Conservation (phyloP, 2,329 filamentous ascomycete species). For the Alternaria ventricosa region DNA sequence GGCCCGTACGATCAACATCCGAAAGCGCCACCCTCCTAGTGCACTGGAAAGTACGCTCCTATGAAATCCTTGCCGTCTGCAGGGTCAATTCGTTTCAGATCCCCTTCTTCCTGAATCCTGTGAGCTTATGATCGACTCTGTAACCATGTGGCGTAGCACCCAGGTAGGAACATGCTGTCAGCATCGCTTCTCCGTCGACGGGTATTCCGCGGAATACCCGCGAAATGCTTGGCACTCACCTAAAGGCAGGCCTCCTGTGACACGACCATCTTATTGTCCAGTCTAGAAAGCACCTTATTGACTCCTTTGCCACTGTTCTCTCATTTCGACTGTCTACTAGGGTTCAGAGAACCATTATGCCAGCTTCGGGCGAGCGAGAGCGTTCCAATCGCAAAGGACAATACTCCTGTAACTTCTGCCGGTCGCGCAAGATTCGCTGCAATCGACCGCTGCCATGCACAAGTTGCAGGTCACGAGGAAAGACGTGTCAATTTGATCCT, state of each 20-base stretch:
- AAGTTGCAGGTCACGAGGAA: conserved; percentile 31
- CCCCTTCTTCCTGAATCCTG: not conserved
- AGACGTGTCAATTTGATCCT: conserved; percentile 20
- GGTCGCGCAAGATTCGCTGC: conserved; percentile 37
- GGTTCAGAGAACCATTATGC: not conserved
- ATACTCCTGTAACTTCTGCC: conserved; percentile 35
- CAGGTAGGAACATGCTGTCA: not conserved
- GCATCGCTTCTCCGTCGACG: not conserved
- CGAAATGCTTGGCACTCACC: not conserved
- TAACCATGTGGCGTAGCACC: not conserved
- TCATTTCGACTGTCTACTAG: not conserved
- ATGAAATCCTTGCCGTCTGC: not conserved
- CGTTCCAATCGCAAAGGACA: conserved; percentile 15
- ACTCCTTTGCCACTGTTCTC: too few species aligned
- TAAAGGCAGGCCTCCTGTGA: not conserved
- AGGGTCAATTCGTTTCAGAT: not conserved
- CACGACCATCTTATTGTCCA: not conserved
- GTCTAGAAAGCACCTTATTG: too few species aligned
- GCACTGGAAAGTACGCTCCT: not conserved
- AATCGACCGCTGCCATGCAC: conserved; percentile 33
- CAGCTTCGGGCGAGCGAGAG: not conserved
- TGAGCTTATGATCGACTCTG: not conserved
- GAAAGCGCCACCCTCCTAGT: not conserved
- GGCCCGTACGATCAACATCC: not conserved
- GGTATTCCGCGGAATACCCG: not conserved